A percentile compares a stretch with the other conserved stretches of the same genome.
Conservation (phyloP, 1,284 basidiomycete species). For the Fomes fomentarius region DNA sequence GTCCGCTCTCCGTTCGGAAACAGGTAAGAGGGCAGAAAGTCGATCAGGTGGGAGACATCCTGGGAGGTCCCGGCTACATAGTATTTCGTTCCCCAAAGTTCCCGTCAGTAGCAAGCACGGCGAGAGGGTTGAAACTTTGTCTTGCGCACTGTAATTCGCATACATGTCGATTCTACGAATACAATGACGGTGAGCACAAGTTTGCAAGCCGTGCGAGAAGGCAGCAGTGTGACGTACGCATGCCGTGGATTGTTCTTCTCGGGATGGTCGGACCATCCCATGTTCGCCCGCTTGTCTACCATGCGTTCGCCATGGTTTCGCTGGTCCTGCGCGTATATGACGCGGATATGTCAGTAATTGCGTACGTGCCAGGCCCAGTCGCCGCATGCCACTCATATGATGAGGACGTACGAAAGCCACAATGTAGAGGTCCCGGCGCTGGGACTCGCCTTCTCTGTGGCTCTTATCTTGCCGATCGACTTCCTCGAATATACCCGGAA, state of each 20-base stretch:
- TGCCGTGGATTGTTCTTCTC: conserved; percentile 60
- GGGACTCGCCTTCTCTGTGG: conserved; percentile 21
- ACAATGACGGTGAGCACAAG: too few species aligned
- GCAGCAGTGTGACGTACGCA: conserved; percentile 53
- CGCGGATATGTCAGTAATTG: too few species aligned
- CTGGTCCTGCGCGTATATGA: conserved; percentile 61
- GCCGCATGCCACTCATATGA: background rate
- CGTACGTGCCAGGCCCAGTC: too few species aligned
- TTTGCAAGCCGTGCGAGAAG: background rate
- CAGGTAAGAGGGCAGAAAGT: conserved; percentile 78
- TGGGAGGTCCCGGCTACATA: conserved; percentile 70
- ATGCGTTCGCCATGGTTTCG: conserved; percentile 75
- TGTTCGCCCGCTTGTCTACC: conserved; percentile 54
- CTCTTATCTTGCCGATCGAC: conserved; percentile 29
- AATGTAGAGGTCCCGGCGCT: conserved; percentile 56
- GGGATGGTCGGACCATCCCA: conserved; percentile 54
- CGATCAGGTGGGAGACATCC: conserved; percentile 82
- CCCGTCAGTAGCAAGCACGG: too few species aligned
- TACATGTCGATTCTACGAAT: conserved; percentile 79
- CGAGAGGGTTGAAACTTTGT: background rate
- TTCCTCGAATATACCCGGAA: conserved; percentile 32
- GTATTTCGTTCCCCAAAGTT: conserved; percentile 5
- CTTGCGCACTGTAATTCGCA: conserved; percentile 60
- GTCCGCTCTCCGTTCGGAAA: conserved; percentile 72
- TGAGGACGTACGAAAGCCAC: conserved; percentile 56